Base-by-base conservation (phyloP, 2,329 filamentous ascomycete genomes). In the Epicoccum nigrum region DNA sequence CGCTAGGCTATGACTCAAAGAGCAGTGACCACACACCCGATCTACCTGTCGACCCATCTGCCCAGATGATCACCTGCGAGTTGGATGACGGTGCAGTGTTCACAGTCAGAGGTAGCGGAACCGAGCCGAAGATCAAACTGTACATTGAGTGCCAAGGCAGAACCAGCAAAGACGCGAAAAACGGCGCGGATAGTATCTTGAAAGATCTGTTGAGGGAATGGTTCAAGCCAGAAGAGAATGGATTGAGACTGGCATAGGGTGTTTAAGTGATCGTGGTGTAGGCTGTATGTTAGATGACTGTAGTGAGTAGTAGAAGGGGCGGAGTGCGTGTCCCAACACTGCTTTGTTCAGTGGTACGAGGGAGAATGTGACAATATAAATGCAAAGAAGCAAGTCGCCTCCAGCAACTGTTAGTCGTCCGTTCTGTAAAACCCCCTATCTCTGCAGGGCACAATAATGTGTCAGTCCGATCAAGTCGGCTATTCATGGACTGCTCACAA, bases 121-220 rank as follows among this genome's bases (percentile, higher is more conserved):
- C 85, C 2, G 85, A 87, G 68, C 85, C 85, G 0, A 87, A 87
- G 75, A 85, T 87, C 55, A 87, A 87, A 67, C 60, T 82, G 37
- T 83, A 83, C 58, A 79, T 82, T 43, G 80, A 83, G 56, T 78
- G 75, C 34, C 75, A 71, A 43, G 77, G 72, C 2, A 65, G 64
- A 34, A 76, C 69, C 9, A 70, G 71, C 12, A 72, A 71, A 16
- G 69, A 70, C 42, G 80, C 79, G 11, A 77, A 76, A 54, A 55
- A 47, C 12, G 70, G 72, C 8, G 80, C 80, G 4, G 64, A 77
- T 17, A 74, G 74, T 33, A 77, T 81, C n/a, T 59, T 77, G 41
- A 57, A 68, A 13, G 75, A 77, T 67, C 57, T 83, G 49, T 55
- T 81, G 54, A 64, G 49, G 30, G 79, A 81, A 56, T 83, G 80